A percentile compares a stretch with the other conserved stretches of the same genome.
phyloP scores from a whole-genome alignment of 2,329 filamentous ascomycete species.

The Arthroderma sp. region DNA sequence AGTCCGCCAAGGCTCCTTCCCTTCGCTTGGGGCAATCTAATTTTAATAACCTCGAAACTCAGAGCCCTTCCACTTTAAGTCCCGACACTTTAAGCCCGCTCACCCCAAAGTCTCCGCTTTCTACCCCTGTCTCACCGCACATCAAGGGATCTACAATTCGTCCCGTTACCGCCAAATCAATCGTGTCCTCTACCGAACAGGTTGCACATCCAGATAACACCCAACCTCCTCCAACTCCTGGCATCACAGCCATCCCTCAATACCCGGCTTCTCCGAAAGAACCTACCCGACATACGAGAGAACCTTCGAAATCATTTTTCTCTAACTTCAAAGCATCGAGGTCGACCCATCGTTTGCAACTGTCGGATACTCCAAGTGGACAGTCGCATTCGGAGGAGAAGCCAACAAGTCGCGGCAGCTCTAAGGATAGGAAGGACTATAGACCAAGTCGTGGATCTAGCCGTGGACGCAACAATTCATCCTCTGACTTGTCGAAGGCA shows the following conservation, averaged over 20 bases:
- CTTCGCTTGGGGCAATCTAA: constrained; percentile 9
- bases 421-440: constrained; percentile 28
- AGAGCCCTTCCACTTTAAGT: constrained; percentile 5
- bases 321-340: constrained; percentile 35
- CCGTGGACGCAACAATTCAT: constrained; percentile 24
- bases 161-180: constrained; percentile 19
- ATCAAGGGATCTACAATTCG: constrained; percentile 23
- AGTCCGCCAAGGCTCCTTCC: constrained; percentile 7
- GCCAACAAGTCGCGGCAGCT: constrained; percentile 31
- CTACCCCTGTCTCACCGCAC: constrained; percentile 8
- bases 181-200: background rate
- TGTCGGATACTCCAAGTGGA: constrained; percentile 26
- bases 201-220: constrained; percentile 1
- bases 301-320: constrained; percentile 34
- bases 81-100: constrained; percentile 4
- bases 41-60: constrained; percentile 3
- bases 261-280: constrained; percentile 31
- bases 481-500: constrained; percentile 27
- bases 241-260: constrained; percentile 33
- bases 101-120: constrained; percentile 8
- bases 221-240: constrained; percentile 24
- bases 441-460: constrained; percentile 10
- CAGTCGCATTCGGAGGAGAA: constrained; percentile 23
- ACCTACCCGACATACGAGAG: constrained; percentile 28
- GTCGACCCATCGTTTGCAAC: constrained; percentile 29